These are phyloP conservation scores for Hymenoscyphus repandus DNA, from an alignment of 2,329 filamentous ascomycete genomes.

Conservation along the genomic window DNA sequence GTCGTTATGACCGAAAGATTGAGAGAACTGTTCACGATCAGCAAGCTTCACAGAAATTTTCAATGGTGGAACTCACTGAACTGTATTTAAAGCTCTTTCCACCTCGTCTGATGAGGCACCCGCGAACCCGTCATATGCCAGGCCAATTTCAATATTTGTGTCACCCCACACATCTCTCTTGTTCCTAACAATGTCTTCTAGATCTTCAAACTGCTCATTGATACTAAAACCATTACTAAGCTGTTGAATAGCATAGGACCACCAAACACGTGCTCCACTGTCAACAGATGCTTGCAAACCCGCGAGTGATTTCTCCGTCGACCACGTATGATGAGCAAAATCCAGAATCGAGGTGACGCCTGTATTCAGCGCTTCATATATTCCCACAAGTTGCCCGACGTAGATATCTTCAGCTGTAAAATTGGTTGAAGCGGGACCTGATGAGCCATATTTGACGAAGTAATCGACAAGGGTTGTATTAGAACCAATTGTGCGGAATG, in stretches of 20 bases:
- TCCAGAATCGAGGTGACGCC: slow-evolving; percentile 8
- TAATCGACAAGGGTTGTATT: slow-evolving; percentile 27
- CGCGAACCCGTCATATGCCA: no score
- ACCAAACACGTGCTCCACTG: not conserved
- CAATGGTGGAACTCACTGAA: no score
- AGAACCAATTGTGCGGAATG: slow-evolving; percentile 33
- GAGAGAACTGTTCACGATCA: no score
- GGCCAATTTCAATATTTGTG: no score
- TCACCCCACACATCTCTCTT: no score
- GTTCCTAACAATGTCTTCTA: no score
- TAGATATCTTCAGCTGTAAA: slow-evolving; percentile 11
- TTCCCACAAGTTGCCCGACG: slow-evolving; percentile 7
- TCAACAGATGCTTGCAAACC: slow-evolving; percentile 7
- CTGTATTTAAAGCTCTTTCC: no score
- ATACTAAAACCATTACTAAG: not conserved
- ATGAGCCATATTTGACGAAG: not conserved
- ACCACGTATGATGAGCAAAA: slow-evolving; percentile 10
- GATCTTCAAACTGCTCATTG: not conserved
- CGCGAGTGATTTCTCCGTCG: slow-evolving; percentile 6
- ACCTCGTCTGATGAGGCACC: no score
- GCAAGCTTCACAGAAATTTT: no score
- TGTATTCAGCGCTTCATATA: slow-evolving; percentile 6
- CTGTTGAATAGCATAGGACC: not conserved
- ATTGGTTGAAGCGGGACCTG: not conserved
- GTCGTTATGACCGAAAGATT: no score